Evolutionary conservation across 2,329 filamentous ascomycete species (phyloP).

Genomic region (Phoma herbarum): DNA sequence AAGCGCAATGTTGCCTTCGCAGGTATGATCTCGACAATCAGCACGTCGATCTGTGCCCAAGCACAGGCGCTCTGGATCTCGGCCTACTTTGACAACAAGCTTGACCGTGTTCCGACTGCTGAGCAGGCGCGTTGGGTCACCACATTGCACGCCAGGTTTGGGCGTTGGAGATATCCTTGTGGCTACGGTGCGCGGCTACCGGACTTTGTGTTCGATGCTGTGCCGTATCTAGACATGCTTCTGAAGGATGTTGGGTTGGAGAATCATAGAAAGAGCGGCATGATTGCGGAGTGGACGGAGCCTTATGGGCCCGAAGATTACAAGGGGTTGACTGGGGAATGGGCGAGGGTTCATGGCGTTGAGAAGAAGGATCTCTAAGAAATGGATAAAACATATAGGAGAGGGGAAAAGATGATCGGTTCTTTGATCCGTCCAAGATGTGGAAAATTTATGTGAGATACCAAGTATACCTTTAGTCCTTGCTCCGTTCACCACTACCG

Average conservation of each 20-base stretch:
- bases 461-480: not conserved
- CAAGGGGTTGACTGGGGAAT: conserved; percentile 62
- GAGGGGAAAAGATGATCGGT: not conserved
- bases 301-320: conserved; percentile 70
- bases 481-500: not conserved
- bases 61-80: conserved; percentile 59
- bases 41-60: conserved; percentile 50
- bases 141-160: conserved; percentile 70
- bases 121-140: conserved; percentile 47
- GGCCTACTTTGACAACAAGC: conserved; percentile 67
- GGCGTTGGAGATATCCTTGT: conserved; percentile 60
- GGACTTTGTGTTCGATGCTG: conserved; percentile 78
- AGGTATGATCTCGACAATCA: conserved; percentile 48
- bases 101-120: conserved; percentile 44
- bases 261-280: conserved; percentile 14
- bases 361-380: not conserved
- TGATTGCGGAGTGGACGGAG: conserved; percentile 29
- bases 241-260: conserved; percentile 18
- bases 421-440: not conserved
- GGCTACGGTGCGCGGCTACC: conserved; percentile 70
- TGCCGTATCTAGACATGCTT: conserved; percentile 75
- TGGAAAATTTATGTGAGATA: not conserved
- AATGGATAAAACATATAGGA: not conserved
- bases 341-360: conserved; percentile 43
- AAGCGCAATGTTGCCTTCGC: conserved; percentile 29